These are phyloP conservation scores for Westerdykella aurantiaca DNA, from an alignment of 2,329 filamentous ascomycete species.

Conservation along the genomic window DNA sequence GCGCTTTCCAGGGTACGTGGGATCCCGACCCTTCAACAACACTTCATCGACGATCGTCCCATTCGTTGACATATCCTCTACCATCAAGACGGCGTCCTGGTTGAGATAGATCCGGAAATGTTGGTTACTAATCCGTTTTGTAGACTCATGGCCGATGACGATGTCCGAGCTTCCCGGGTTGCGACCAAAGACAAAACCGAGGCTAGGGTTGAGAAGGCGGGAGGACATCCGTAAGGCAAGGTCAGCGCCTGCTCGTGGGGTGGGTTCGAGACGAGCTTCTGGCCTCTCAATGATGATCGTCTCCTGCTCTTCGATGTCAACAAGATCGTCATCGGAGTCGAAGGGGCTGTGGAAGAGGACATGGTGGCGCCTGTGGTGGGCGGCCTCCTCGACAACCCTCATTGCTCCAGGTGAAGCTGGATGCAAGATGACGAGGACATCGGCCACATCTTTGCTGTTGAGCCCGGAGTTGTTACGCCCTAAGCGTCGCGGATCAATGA, in stretches of 20 bases:
- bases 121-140: conserved; percentile 79
- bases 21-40: conserved; percentile 52
- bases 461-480: conserved; percentile 79
- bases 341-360: conserved; percentile 49
- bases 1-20: conserved; percentile 44
- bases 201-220: conserved; percentile 56
- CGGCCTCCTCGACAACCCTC: conserved; percentile 59
- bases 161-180: conserved; percentile 68
- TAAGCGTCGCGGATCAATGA: conserved; percentile 71
- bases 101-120: conserved; percentile 95
- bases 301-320: conserved; percentile 38
- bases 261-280: conserved; percentile 8
- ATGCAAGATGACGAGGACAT: conserved; percentile 84
- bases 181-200: conserved; percentile 83
- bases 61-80: conserved; percentile 93
- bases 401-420: conserved; percentile 70
- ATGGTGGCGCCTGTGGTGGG: conserved; percentile 50
- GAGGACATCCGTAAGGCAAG: conserved; percentile 78
- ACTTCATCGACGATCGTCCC: conserved; percentile 79
- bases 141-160: conserved; percentile 56
- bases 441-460: conserved; percentile 72
- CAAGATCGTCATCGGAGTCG: conserved; percentile 30
- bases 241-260: conserved; percentile 43
- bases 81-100: conserved; percentile 77
- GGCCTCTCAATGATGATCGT: conserved; percentile 46